Evolutionary conservation across 1,284 basidiomycete species (phyloP), one percentile per base, ranked within the genome.

Genomic region (Ustilago cynodontis): DNA sequence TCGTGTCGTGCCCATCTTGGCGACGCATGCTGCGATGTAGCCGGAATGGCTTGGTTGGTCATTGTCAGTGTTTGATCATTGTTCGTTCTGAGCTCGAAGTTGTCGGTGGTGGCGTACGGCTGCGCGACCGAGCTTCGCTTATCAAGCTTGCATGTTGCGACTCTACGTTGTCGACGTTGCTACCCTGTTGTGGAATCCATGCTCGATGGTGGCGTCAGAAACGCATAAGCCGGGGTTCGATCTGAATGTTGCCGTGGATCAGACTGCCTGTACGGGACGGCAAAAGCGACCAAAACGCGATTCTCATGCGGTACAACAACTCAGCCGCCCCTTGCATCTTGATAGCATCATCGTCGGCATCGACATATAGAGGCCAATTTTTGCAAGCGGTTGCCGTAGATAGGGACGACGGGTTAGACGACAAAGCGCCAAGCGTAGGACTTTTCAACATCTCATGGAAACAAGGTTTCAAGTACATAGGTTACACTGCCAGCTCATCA

Each of bases 381-480:
- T 43, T 43, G n/a, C 41, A 43, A 18, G 47, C 22, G 26, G 24
- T 28, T 28, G 47, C 47, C 13, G 5, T 8, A 22, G 43, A 47
- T 22, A 7, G 43, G 7, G 39, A 14, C 14, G 24, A 22, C 24
- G 43, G 20, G 43, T 24, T 28, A 49, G 47, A 49, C 47, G 47
- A 49, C 47, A 49, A 9, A 3, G 16, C 24, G 14, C 24, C 47
- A 49, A 49, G 28, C 4, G 13, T 22, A 26, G 24, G 28, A n/a
- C n/a, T 49, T 10, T 49, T 49, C 47, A 49, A 49, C 26, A 49
- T 49, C 47, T 49, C 26, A 49, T 26, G 24, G 47, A 49, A 49
- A 49, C 24, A 49, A 49, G 24, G 26, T 28, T 49, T 16, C 24
- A 49, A 43, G 5, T 24, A 49, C 24, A 28, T 28, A 13, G 47